Base-by-base conservation (phyloP, 768 basidiomycete genomes). In the Brasilioporus rufonigricans region DNA sequence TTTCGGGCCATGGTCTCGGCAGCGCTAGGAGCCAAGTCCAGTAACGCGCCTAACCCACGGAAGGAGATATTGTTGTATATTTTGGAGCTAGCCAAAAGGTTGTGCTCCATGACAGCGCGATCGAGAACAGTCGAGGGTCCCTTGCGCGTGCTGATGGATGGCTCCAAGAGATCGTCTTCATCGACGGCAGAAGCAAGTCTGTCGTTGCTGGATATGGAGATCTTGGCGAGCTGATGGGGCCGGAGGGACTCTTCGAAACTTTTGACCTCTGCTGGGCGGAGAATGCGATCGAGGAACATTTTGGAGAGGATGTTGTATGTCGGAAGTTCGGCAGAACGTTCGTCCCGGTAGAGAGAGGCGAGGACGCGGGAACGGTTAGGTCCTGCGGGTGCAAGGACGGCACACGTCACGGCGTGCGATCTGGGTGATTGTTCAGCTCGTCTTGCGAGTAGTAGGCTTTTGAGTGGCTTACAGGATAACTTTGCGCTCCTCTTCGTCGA, bases 11-110 rank as follows among this genome's bases (percentile, higher is more conserved):
- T 98, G 1, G 87, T 93, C 73, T 99, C 97, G 18, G 96, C 96
- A 16, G 93, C 93, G 26, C 89, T 88, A 14, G 96, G 89, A 4
- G 91, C 89, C 59, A 98, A 75, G 66, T 93, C 91, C 44, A 99
- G 79, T 16, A 98, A 76, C 1, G 89, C 84, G 21, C 97, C 97
- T 11, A 98, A 74, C n/a, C 96, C 97, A 26, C 82, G 77, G 73
- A 98, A 98, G 26, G 93, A 91, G 74, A 99, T 97, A 64, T 98
- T 98, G 69, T 92, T 93, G 70, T 98, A 99, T 48, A 98, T 93
- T 65, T 94, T 92, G 4, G 94, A 96, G 70, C 93, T 94, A 5
- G 95, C 93, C 57, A 98, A 83, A 11, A 99, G 79, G 71, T 99
- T 99, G 74, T 99, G 97, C 69, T 99, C 97, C 88, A 98, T 92